These are phyloP conservation scores for Zygoascus flipseniorum DNA, from an alignment of 805 yeast genomes.

Conservation along the genomic window DNA sequence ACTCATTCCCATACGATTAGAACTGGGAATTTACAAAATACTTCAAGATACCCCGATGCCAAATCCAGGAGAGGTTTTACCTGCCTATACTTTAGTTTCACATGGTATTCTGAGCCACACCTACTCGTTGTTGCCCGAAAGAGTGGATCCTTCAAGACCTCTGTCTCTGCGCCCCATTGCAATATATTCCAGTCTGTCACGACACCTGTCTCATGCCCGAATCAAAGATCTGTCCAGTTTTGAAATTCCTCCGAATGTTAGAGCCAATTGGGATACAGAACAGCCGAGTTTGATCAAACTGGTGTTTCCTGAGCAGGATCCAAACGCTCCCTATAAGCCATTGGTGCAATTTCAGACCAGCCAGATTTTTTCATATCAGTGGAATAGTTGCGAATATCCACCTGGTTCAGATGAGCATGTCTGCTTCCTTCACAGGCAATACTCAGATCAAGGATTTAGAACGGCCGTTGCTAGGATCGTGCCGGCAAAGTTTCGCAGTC, in stretches of 20 bases:
- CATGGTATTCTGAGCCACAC: slow-evolving; percentile 20
- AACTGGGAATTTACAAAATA: slow-evolving; percentile 16
- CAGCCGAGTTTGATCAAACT: slow-evolving; percentile 10
- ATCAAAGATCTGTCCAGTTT: slow-evolving; percentile 16
- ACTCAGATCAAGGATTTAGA: background rate
- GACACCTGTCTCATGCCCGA: slow-evolving; percentile 11
- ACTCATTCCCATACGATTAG: slow-evolving; percentile 15
- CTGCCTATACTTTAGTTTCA: slow-evolving; percentile 16
- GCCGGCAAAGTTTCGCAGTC: slow-evolving; percentile 15
- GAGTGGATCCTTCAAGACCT: slow-evolving; percentile 1
- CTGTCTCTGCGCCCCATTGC: slow-evolving; percentile 19
- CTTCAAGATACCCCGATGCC: slow-evolving; percentile 3
- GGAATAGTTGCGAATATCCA: slow-evolving; percentile 9
- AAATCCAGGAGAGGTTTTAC: slow-evolving; percentile 5
- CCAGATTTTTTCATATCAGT: slow-evolving; percentile 6
- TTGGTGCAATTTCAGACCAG: slow-evolving; percentile 3
- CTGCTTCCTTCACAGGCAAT: slow-evolving; percentile 17
- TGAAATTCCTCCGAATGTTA: slow-evolving; percentile 2
- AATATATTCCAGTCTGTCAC: slow-evolving; percentile 14
- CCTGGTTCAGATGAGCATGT: slow-evolving; percentile 4
- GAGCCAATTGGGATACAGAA: slow-evolving; percentile 10
- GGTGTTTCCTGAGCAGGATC: background rate
- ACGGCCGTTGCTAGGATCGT: slow-evolving; percentile 15
- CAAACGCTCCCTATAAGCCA: background rate
- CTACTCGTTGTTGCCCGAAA: slow-evolving; percentile 21